phyloP scores from a whole-genome alignment of 2,329 filamentous ascomycete species.

The Cladophialophora bantiana region DNA sequence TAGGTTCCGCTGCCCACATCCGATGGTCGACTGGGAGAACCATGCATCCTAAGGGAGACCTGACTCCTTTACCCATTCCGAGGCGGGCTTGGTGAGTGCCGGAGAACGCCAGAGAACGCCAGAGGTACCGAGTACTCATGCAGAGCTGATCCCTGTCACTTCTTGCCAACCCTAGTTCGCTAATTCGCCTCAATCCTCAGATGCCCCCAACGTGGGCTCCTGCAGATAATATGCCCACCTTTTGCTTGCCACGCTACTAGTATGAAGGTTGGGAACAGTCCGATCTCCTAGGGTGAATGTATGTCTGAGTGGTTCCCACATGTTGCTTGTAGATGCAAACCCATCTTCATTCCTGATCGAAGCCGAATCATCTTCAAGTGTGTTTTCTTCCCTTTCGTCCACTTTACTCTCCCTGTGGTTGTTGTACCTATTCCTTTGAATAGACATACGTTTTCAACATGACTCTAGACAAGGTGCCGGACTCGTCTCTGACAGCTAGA shows the following conservation, averaged over 20 bases:
- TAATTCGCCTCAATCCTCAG: slow-evolving; percentile 6
- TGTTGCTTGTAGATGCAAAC: background rate
- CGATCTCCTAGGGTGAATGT: background rate
- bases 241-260: background rate
- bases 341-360: background rate
- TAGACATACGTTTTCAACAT: background rate
- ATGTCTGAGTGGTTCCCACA: background rate
- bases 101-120: background rate
- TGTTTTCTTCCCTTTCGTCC: background rate
- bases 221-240: background rate
- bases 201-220: slow-evolving; percentile 5
- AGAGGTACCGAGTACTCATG: background rate
- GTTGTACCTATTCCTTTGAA: background rate
- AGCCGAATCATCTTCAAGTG: background rate
- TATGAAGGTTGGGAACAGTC: background rate
- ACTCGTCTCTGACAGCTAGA: slow-evolving; percentile 14
- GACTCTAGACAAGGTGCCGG: slow-evolving; percentile 11
- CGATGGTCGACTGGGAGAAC: background rate
- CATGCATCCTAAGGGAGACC: background rate
- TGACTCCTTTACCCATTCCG: background rate
- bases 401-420: background rate
- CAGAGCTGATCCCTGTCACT: slow-evolving; percentile 5
- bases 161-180: background rate
- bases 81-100: background rate
- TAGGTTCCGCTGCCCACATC: background rate